phyloP scores from a whole-genome alignment of 2,329 filamentous ascomycete species.

The Trichothecium sympodiale region DNA sequence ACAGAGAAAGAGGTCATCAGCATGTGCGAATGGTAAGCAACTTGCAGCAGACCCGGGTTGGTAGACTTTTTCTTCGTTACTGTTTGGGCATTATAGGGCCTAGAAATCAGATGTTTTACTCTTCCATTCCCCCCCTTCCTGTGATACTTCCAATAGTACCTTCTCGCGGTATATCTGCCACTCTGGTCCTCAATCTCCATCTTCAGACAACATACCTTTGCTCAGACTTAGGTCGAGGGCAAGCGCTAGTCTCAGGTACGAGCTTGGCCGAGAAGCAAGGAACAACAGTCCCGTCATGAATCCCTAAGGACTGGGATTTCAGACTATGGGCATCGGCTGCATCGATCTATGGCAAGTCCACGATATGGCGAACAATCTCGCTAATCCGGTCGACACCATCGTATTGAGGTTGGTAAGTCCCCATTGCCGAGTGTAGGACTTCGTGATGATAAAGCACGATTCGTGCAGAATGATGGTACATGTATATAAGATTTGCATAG shows the following conservation, averaged over 20 bases:
- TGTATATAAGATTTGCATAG: conserved; percentile 37
- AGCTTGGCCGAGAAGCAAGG: conserved; percentile 26
- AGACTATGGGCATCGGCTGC: conserved; percentile 8
- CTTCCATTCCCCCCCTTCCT: conserved; percentile 14
- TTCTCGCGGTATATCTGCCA: conserved; percentile 6
- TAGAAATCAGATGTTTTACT: conserved; percentile 3
- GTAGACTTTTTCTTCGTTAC: too few relatives aligned
- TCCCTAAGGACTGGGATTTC: conserved; percentile 10
- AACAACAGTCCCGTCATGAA: conserved; percentile 30
- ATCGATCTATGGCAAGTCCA: conserved; percentile 28
- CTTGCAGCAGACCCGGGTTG: too few relatives aligned
- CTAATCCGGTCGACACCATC: conserved; percentile 33
- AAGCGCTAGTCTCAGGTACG: conserved; percentile 30
- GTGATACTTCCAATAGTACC: conserved; percentile 6
- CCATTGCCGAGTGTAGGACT: conserved; percentile 30
- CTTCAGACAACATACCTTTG: conserved; percentile 26
- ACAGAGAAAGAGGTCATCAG: conserved; percentile 7
- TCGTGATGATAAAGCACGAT: conserved; percentile 35
- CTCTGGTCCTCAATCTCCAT: conserved; percentile 26
- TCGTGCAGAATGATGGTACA: conserved; percentile 36
- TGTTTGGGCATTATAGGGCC: too few relatives aligned
- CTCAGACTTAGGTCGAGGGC: conserved; percentile 31
- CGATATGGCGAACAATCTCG: conserved; percentile 30
- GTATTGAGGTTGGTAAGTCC: conserved; percentile 32
- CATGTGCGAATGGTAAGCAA: not conserved